These are phyloP conservation scores for Ascochyta clinopodiicola DNA, from an alignment of 2,329 filamentous ascomycete species.

Conservation along the genomic window DNA sequence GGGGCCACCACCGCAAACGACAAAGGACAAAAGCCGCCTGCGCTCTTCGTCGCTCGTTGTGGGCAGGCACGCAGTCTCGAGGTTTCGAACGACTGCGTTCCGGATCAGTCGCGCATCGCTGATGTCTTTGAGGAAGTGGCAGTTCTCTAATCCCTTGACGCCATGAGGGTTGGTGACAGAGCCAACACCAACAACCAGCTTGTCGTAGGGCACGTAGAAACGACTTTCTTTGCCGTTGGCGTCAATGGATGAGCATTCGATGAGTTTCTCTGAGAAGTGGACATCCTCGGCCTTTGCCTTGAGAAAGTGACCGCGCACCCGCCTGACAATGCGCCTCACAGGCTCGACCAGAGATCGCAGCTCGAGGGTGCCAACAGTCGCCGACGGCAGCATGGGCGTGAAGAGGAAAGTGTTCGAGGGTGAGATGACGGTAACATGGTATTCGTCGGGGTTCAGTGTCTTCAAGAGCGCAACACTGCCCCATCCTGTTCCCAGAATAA, in stretches of 20 bases:
- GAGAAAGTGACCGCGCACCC: conserved; percentile 86
- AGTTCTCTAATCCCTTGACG: conserved; percentile 91
- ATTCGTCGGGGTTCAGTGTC: conserved; percentile 86
- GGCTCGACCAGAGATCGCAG: conserved; percentile 91
- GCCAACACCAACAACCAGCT: conserved; percentile 89
- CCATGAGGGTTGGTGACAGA: conserved; percentile 94
- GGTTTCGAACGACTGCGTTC: conserved; percentile 85
- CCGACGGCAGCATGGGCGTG: conserved; percentile 96
- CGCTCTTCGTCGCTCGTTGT: conserved; percentile 90
- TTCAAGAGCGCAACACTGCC: conserved; percentile 92
- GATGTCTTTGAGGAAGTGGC: conserved; percentile 94
- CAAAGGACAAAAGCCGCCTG: conserved; percentile 86
- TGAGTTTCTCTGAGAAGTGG: conserved; percentile 87
- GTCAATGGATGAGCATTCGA: conserved; percentile 82
- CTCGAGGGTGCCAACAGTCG: conserved; percentile 93
- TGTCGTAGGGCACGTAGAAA: conserved; percentile 98
- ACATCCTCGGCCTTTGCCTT: conserved; percentile 87
- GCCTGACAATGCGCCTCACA: conserved; percentile 80
- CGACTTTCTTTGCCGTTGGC: conserved; percentile 72
- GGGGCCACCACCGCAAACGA: conserved; percentile 92
- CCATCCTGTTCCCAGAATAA: conserved; percentile 94
- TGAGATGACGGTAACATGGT: conserved; percentile 93
- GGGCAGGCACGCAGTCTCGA: conserved; percentile 90
- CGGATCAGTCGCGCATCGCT: conserved; percentile 89
- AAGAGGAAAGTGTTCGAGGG: conserved; percentile 98